phyloP scores from a whole-genome alignment of 371 early-diverging fungal genomes.

The Mucor velutinosus region DNA sequence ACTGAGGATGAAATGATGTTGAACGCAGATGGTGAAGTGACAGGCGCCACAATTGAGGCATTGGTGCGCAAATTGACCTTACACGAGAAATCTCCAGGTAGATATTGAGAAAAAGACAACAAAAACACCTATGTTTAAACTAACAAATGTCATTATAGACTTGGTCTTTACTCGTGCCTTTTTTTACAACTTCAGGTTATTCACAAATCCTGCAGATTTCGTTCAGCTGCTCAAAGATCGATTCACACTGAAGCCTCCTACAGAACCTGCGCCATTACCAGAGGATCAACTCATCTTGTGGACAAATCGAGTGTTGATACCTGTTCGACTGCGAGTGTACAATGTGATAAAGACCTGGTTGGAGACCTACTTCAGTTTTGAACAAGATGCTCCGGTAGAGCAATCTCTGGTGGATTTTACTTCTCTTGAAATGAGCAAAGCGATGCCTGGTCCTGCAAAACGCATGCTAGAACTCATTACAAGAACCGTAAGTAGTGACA shows the following conservation, averaged over 20 bases:
- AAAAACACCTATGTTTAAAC: not conserved
- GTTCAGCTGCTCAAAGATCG: conserved; percentile 70
- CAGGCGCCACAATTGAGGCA: conserved; percentile 84
- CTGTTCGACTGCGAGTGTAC: conserved; percentile 84
- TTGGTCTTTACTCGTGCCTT: conserved; percentile 80
- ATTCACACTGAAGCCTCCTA: conserved; percentile 75
- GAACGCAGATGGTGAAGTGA: conserved; percentile 84
- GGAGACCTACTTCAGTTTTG: conserved; percentile 74
- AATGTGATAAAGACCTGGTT: conserved; percentile 93
- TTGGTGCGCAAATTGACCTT: conserved; percentile 88
- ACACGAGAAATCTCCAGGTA: conserved; percentile 72
- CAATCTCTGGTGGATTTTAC: conserved; percentile 30
- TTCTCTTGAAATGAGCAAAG: conserved; percentile 30
- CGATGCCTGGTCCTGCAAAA: conserved; percentile 47
- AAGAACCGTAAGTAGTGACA: conserved; percentile 29
- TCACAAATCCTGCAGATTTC: conserved; percentile 73
- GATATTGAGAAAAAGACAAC: not conserved
- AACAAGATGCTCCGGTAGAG: conserved; percentile 57
- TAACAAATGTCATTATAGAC: conserved; percentile 45
- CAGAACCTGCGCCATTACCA: conserved; percentile 50
- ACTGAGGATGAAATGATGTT: conserved; percentile 71
- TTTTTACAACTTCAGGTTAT: conserved; percentile 89
- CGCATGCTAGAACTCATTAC: conserved; percentile 45
- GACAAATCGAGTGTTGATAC: conserved; percentile 83
- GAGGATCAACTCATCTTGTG: conserved; percentile 78